phyloP scores from a whole-genome alignment of 352 stramenopile genomes.

The Phytophthora meadii region DNA sequence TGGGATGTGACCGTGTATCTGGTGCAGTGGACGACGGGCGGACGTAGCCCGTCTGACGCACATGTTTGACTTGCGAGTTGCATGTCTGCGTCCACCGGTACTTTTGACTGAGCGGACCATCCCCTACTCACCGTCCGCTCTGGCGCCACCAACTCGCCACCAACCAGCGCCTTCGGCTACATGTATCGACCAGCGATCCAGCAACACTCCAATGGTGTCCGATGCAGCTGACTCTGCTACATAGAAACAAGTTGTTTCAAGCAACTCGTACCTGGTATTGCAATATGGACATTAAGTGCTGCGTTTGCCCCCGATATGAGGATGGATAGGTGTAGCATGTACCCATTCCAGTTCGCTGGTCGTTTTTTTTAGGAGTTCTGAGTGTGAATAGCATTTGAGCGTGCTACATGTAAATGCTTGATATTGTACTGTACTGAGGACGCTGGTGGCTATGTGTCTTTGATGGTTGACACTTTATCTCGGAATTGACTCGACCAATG shows the following conservation, averaged over 20 bases:
- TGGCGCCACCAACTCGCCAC: constrained; percentile 16
- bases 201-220: too few relatives aligned
- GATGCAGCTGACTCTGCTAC: too few relatives aligned
- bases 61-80: constrained; percentile 3
- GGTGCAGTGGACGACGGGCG: constrained; percentile 24
- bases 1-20: constrained; percentile 37
- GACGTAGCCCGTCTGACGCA: constrained; percentile 24
- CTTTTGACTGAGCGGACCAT: constrained; percentile 1
- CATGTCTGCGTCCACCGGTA: constrained; percentile 1
- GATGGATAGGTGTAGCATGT: not conserved
- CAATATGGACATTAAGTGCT: not conserved
- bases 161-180: not conserved
- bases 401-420: not conserved
- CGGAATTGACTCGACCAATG: constrained; percentile 6
- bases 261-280: too few relatives aligned
- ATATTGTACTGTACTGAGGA: not conserved
- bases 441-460: not conserved
- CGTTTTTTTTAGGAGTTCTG: constrained; percentile 11
- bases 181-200: too few relatives aligned
- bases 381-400: not conserved
- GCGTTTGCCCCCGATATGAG: not conserved
- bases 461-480: not conserved
- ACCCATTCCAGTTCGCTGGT: constrained; percentile 17
- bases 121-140: constrained; percentile 22
- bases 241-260: too few relatives aligned